Percentiles rank a stretch among this genome's conserved stretches.
Evolutionary conservation across 495 filamentous ascomycete genomes (phyloP).

Genomic region (Daldinia grandis): DNA sequence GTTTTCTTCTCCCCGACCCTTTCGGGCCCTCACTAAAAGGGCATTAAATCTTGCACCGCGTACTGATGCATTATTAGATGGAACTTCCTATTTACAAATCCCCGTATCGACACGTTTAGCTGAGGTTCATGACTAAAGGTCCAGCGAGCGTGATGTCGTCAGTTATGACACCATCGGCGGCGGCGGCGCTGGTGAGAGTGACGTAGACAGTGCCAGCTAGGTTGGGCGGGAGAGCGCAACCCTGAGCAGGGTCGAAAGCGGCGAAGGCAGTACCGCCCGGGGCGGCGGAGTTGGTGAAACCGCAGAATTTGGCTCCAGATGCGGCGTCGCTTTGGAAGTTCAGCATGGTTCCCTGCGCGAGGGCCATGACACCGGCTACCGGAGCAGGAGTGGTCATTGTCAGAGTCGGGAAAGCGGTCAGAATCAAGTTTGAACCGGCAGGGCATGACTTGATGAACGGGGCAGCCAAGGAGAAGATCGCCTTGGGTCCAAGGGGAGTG

Average conservation of each 20-base stretch:
- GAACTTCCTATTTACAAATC: slow-evolving; percentile 3
- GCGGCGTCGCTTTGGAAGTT: slow-evolving; percentile 54
- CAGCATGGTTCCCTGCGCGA: slow-evolving; percentile 53
- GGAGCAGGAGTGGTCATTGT: slow-evolving; percentile 56
- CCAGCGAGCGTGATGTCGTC: slow-evolving; percentile 64
- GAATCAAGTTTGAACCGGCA: slow-evolving; percentile 62
- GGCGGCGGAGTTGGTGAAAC: slow-evolving; percentile 63
- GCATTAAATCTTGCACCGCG: not conserved
- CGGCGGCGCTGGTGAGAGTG: slow-evolving; percentile 57
- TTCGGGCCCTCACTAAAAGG: not conserved
- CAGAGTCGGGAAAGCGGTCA: slow-evolving; percentile 65
- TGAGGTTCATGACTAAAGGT: slow-evolving; percentile 59
- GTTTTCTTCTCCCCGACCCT: slow-evolving; percentile 14
- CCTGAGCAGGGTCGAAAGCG: slow-evolving; percentile 53
- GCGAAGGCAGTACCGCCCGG: slow-evolving; percentile 63
- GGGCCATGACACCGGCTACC: slow-evolving; percentile 54
- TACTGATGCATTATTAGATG: slow-evolving; percentile 17
- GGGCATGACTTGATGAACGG: slow-evolving; percentile 70
- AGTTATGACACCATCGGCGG: slow-evolving; percentile 53
- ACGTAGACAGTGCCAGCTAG: slow-evolving; percentile 65
- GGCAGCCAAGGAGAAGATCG: slow-evolving; percentile 70
- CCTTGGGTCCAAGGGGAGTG: slow-evolving; percentile 63
- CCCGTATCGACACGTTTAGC: slow-evolving; percentile 46
- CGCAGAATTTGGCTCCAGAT: slow-evolving; percentile 59
- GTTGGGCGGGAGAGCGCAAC: slow-evolving; percentile 60